Base-by-base conservation (phyloP, 1,139 yeast species). In the Debaryomyces fabryi region DNA sequence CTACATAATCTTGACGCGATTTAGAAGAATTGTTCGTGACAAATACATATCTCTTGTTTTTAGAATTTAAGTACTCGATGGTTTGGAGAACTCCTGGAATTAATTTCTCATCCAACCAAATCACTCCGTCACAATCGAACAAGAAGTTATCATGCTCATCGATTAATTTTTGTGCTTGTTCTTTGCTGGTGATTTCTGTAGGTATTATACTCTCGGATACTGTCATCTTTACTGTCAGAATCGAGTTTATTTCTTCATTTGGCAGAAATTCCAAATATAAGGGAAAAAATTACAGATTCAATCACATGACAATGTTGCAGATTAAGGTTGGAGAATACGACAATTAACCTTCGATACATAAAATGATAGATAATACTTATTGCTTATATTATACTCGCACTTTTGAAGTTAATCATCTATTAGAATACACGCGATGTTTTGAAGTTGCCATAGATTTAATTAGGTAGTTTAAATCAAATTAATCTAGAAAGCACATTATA, bases 81-180 rank as follows among this genome's bases (percentile, higher is more conserved):
- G 95, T 82, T 58, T 88, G 92, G 20, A 72, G 72, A 12, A 88
- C 86, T 13, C 83, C 79, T 3, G 97, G 96, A 42, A 92, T 78
- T 30, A 86, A 66, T 43, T 78, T 81, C 46, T 81, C 80, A 13
- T 96, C 97, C 35, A 86, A 73, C 98, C 98, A 92, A 46, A 92
- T 74, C 7, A 92, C 98, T 0, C 92, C 98, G 64, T 92, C 98
- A 68, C 98, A 92, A 62, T 92, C 98, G 63, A 92, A 92, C 50
- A 92, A 71, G 59, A 91, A 91, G 51, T 88, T 87, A 62, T 90
- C 97, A 64, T 85, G 87, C 42, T 75, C 67, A 52, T 75, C 78
- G 12, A 92, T 67, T 45, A 92, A 71, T n/a, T 68, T 60, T 42
- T 75, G 72, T 3, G 82, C 86, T 32, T 75, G 77, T 39, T 72